Percentiles rank a stretch among this genome's conserved stretches.
These are phyloP conservation scores for Ceratocystis huliohia DNA, from an alignment of 2,329 filamentous ascomycete genomes.

Conservation along the genomic window DNA sequence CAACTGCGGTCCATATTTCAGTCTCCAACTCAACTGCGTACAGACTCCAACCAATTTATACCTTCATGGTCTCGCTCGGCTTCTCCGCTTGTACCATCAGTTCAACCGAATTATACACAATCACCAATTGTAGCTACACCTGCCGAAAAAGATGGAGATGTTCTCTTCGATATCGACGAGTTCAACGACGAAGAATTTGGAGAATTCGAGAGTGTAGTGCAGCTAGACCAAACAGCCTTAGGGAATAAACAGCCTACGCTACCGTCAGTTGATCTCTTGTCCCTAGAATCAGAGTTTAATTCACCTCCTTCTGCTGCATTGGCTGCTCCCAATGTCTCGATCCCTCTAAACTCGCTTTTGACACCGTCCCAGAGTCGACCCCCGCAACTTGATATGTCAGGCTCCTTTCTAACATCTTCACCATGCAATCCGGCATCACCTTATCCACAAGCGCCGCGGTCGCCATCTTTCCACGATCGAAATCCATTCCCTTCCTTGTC, in stretches of 20 bases:
- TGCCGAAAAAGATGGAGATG: slow-evolving; percentile 34
- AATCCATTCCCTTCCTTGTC: slow-evolving; percentile 41
- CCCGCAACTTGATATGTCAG: background rate
- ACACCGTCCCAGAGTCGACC: slow-evolving; percentile 6
- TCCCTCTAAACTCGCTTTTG: slow-evolving; percentile 21
- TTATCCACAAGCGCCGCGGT: slow-evolving; percentile 38
- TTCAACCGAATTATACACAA: background rate
- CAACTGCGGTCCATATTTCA: slow-evolving; percentile 13
- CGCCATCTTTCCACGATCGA: slow-evolving; percentile 40
- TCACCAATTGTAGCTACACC: slow-evolving; percentile 21
- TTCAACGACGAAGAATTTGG: slow-evolving; percentile 33
- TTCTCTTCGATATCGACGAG: slow-evolving; percentile 52
- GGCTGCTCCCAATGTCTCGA: background rate
- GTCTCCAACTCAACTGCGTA: background rate
- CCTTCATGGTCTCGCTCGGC: background rate
- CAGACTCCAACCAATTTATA: background rate
- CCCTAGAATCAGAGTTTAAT: slow-evolving; percentile 24
- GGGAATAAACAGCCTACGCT: slow-evolving; percentile 13
- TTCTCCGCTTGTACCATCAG: background rate
- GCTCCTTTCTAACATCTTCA: background rate
- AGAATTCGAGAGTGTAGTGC: slow-evolving; percentile 32
- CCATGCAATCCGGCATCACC: slow-evolving; percentile 22
- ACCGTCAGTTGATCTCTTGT: slow-evolving; percentile 33
- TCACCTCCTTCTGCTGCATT: background rate
- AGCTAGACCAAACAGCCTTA: slow-evolving; percentile 2